Evolutionary conservation across 2,329 filamentous ascomycete species (phyloP).

Genomic region (Colletotrichum sp.): DNA sequence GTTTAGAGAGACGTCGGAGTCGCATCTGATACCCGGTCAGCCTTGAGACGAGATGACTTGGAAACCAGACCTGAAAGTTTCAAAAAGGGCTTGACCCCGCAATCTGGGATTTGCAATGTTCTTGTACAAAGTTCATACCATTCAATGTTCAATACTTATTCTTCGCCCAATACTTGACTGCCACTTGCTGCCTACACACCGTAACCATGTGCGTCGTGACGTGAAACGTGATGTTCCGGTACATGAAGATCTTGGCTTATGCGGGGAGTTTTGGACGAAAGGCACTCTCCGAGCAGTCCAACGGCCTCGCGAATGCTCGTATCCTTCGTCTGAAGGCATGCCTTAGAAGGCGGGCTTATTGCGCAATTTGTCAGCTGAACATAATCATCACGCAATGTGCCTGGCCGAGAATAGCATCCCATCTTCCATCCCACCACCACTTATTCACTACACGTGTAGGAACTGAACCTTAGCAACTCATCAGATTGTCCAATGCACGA

Average conservation of each 20-base stretch:
- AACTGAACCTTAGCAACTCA: neutral
- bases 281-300: neutral
- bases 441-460: neutral
- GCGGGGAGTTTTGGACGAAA: neutral
- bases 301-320: neutral
- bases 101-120: slow-evolving; percentile 16
- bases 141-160: slow-evolving; percentile 21
- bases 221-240: neutral
- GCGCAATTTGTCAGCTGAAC: neutral
- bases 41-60: slow-evolving; percentile 12
- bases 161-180: neutral
- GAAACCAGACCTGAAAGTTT: slow-evolving; percentile 8
- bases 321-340: neutral
- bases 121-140: slow-evolving; percentile 20
- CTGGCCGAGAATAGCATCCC: neutral
- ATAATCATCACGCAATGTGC: neutral
- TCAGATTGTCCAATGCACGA: neutral
- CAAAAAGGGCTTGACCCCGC: neutral
- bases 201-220: neutral
- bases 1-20: slow-evolving; percentile 10
- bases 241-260: neutral
- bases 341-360: too few relatives aligned
- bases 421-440: neutral
- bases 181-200: neutral
- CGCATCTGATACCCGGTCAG: slow-evolving; percentile 9